These are phyloP conservation scores for Aspergillus niger DNA, from an alignment of 2,329 filamentous ascomycete species.

Conservation along the genomic window DNA sequence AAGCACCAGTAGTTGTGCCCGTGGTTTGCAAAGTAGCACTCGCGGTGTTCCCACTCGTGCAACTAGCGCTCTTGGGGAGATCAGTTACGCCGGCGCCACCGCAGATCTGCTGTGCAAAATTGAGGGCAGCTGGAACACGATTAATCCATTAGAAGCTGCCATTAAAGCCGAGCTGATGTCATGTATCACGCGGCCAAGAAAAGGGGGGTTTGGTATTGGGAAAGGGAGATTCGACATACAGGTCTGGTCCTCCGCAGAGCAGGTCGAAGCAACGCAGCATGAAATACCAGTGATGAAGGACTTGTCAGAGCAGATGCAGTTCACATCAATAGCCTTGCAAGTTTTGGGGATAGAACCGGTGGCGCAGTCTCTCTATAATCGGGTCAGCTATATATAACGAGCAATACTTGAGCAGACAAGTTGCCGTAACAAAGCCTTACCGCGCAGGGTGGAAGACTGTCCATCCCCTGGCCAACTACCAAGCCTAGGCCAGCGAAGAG, in stretches of 20 bases:
- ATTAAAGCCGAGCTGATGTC: neutral
- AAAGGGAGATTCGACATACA: slow-evolving; percentile 25
- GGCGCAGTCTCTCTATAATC: slow-evolving; percentile 41
- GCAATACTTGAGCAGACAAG: neutral
- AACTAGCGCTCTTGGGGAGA: slow-evolving; percentile 37
- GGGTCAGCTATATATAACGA: slow-evolving; percentile 4
- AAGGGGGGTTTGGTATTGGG: neutral
- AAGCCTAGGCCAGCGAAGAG: slow-evolving; percentile 56
- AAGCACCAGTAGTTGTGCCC: slow-evolving; percentile 6
- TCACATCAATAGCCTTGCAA: slow-evolving; percentile 44
- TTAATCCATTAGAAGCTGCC: slow-evolving; percentile 9
- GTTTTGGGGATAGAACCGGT: slow-evolving; percentile 44
- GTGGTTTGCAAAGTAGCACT: neutral
- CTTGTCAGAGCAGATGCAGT: slow-evolving; percentile 52
- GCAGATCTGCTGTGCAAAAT: slow-evolving; percentile 43
- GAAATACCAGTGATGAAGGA: slow-evolving; percentile 52
- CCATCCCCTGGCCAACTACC: slow-evolving; percentile 49
- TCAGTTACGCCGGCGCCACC: slow-evolving; percentile 38
- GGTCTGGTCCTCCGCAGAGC: slow-evolving; percentile 46
- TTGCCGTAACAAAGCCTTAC: slow-evolving; percentile 46
- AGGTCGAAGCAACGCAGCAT: slow-evolving; percentile 53
- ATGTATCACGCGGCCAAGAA: neutral
- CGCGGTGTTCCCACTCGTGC: slow-evolving; percentile 16
- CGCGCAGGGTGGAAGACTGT: slow-evolving; percentile 55
- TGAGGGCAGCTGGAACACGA: slow-evolving; percentile 32